These are phyloP conservation scores for Nothophaeocryptopus gaeumannii DNA, from an alignment of 2,329 filamentous ascomycete species.

Conservation along the genomic window DNA sequence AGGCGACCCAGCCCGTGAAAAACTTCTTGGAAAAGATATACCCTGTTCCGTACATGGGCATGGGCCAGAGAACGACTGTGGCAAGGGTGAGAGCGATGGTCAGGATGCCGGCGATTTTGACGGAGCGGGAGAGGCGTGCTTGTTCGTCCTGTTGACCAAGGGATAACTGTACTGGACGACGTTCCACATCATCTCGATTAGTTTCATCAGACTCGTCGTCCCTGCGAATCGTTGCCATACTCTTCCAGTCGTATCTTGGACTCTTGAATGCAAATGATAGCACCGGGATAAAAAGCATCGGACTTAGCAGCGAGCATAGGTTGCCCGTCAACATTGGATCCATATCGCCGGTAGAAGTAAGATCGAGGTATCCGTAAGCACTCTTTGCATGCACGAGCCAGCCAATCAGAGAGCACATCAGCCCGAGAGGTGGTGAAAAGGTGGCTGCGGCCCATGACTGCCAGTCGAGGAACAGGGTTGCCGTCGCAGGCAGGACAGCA, in stretches of 20 bases:
- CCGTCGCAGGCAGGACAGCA: slow-evolving; percentile 63
- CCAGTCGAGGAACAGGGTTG: slow-evolving; percentile 36
- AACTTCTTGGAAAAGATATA: slow-evolving; percentile 50
- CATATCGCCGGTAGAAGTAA: slow-evolving; percentile 65
- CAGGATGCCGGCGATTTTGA: slow-evolving; percentile 51
- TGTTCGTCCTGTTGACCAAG: slow-evolving; percentile 31
- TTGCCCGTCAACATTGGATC: slow-evolving; percentile 86
- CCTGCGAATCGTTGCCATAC: slow-evolving; percentile 73
- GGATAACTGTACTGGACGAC: no score
- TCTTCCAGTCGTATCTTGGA: slow-evolving; percentile 79
- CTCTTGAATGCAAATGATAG: slow-evolving; percentile 64
- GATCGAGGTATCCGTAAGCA: slow-evolving; percentile 63
- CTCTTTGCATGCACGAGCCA: slow-evolving; percentile 74
- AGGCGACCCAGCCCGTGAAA: slow-evolving; percentile 46
- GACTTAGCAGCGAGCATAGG: slow-evolving; percentile 73
- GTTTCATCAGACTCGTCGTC: slow-evolving; percentile 66
- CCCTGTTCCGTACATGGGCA: slow-evolving; percentile 48
- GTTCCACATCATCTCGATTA: no score
- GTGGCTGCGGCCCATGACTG: slow-evolving; percentile 73
- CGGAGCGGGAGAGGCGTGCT: slow-evolving; percentile 39
- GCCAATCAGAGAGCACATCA: slow-evolving; percentile 65
- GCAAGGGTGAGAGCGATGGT: slow-evolving; percentile 61
- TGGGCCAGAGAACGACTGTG: slow-evolving; percentile 49
- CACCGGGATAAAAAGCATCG: slow-evolving; percentile 68
- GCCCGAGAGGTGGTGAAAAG: slow-evolving; percentile 64